phyloP scores from a whole-genome alignment of 2,329 filamentous ascomycete species.

The Ophiostoma pallidulum region DNA sequence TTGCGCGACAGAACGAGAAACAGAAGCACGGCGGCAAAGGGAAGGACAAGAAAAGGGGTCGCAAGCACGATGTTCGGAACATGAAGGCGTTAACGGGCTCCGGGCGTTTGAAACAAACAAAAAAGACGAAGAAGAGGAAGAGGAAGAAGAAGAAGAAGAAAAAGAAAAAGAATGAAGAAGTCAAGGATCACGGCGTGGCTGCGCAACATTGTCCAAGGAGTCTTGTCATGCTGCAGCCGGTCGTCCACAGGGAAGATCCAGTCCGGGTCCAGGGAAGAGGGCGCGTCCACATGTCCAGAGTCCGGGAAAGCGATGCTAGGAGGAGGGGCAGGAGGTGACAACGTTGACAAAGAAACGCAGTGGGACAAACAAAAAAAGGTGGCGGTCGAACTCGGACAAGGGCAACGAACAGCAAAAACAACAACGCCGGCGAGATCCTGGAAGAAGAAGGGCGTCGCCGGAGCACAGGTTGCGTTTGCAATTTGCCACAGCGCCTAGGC shows the following conservation, averaged over 20 bases:
- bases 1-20: neutral
- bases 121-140: neutral
- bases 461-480: neutral
- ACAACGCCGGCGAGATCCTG: no score
- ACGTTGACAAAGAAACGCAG: no score
- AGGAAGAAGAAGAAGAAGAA: neutral
- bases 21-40: neutral
- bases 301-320: neutral
- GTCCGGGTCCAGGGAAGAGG: neutral
- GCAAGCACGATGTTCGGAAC: neutral
- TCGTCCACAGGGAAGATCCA: neutral
- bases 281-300: neutral
- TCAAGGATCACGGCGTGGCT: no score
- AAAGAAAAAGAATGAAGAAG: no score
- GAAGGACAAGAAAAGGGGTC: neutral
- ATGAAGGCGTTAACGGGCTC: no score
- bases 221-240: neutral
- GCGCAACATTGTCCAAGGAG: neutral
- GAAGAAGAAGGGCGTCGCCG: no score
- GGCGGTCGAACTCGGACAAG: neutral
- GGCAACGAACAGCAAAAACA: neutral
- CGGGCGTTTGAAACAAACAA: no score
- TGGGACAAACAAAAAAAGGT: neutral
- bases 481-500: slow-evolving; percentile 8
- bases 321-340: neutral